Evolutionary conservation across 2,329 filamentous ascomycete species (phyloP).

Genomic region (Penicillium italicum): DNA sequence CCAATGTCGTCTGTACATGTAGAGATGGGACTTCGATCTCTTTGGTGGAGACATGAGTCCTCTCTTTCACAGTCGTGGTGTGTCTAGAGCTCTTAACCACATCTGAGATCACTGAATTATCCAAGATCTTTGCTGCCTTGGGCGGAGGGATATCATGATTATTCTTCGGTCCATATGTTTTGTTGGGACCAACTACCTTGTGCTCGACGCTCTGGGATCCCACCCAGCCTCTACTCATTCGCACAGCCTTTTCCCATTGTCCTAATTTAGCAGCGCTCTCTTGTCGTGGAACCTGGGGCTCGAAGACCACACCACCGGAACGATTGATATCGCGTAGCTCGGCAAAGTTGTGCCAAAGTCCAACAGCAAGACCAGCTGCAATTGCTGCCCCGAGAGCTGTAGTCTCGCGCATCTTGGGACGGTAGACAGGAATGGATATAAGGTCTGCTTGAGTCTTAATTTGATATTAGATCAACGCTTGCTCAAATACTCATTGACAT

Average conservation of each 20-base stretch:
- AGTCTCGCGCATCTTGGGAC: conserved; percentile 85
- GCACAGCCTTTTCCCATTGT: conserved; percentile 69
- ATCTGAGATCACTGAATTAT: conserved; percentile 6
- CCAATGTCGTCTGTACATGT: conserved; percentile 13
- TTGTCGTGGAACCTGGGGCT: conserved; percentile 56
- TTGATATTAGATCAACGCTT: neutral
- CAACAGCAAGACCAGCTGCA: conserved; percentile 76
- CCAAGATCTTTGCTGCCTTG: neutral
- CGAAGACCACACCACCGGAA: conserved; percentile 65
- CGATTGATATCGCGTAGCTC: conserved; percentile 71
- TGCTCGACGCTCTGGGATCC: conserved; percentile 6
- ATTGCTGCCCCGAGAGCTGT: conserved; percentile 86
- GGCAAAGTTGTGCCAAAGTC: conserved; percentile 70
- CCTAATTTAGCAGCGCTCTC: conserved; percentile 59
- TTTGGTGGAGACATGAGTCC: conserved; percentile 12
- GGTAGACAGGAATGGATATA: conserved; percentile 75
- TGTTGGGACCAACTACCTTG: neutral
- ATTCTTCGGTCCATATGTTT: neutral
- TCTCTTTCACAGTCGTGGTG: conserved; percentile 1
- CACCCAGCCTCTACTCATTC: conserved; percentile 70
- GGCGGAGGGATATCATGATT: neutral
- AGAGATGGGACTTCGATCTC: conserved; percentile 14
- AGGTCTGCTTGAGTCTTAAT: conserved; percentile 72
- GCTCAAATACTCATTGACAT: conserved; percentile 15
- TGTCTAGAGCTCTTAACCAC: conserved; percentile 9